Evolutionary conservation across 2,329 filamentous ascomycete species (phyloP), one percentile per base, ranked within the genome.

Genomic region (Sarocladiaceae sp.): DNA sequence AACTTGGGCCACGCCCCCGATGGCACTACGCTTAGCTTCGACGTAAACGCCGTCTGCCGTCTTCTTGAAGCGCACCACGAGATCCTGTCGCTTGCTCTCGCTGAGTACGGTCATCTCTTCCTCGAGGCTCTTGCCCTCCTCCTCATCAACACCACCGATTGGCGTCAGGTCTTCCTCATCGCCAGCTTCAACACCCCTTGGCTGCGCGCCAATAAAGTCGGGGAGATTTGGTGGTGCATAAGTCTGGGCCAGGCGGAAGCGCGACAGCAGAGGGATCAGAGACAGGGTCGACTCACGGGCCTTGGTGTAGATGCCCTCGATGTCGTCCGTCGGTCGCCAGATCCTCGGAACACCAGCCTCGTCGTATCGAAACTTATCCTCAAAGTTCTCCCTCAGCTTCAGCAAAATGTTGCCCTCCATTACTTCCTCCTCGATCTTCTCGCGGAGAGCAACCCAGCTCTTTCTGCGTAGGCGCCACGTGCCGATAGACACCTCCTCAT

Each of bases 291-390:
- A 94, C 66, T 97, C 91, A 51, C 91, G 81, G 3, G 93, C 91
- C 51, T 82, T 84, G 27, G 89, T 96, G 65, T 97, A 98, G 33
- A 94, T 72, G 35, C 91, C 90, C 68, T 98, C 93, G 49, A 98
- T 98, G 59, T 98, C 93, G 60, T 98, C 93, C 2, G 84, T 90
- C 2, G 93, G 93, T 19, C 90, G 82, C 93, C 93, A 98, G 64
- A 98, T 95, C 48, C 93, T 79, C 4, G 93, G 93, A 4, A 98
- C 93, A 20, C 93, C 93, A 6, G 82, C 82, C 48, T 96, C 90
- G 57, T 98, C 93, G 57, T 98, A 98, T 51, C 93, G 84, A 77
- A 98, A 98, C 66, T 95, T 96, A 69, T 98, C 93, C 66, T 98
- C 93, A 54, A 98, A 98, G 69, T 96, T 97, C 65, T 98, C 93